Percentiles rank a stretch among this genome's conserved stretches.
These are phyloP conservation scores for Pseudogymnoascus verrucosus DNA, from an alignment of 2,329 filamentous ascomycete genomes.

Conservation along the genomic window DNA sequence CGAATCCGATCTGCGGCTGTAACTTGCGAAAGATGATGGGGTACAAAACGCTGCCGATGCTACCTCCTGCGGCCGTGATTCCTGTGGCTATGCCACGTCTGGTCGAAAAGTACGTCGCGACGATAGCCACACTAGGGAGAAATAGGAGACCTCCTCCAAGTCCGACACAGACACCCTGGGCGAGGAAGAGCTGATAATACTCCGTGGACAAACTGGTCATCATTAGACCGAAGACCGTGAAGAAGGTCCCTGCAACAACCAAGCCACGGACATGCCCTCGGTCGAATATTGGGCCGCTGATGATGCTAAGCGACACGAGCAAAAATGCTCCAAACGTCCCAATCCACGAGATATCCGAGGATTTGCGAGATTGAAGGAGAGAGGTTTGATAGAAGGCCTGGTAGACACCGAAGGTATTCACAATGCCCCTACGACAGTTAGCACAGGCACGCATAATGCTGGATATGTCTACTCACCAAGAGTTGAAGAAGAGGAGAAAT, in stretches of 20 bases:
- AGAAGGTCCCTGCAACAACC: slow-evolving; percentile 41
- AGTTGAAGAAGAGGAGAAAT: slow-evolving; percentile 36
- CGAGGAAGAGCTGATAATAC: slow-evolving; percentile 46
- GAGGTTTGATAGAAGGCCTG: slow-evolving; percentile 49
- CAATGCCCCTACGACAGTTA: slow-evolving; percentile 40
- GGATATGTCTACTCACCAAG: not conserved
- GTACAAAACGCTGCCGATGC: slow-evolving; percentile 47
- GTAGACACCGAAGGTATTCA: slow-evolving; percentile 46
- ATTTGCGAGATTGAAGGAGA: slow-evolving; percentile 40
- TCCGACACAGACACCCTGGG: slow-evolving; percentile 39
- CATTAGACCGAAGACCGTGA: slow-evolving; percentile 56
- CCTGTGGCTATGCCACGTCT: slow-evolving; percentile 41
- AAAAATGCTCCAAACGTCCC: slow-evolving; percentile 49
- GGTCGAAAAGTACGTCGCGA: slow-evolving; percentile 42
- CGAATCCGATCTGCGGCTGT: slow-evolving; percentile 43
- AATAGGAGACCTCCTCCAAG: slow-evolving; percentile 39
- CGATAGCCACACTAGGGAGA: slow-evolving; percentile 34
- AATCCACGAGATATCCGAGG: slow-evolving; percentile 54
- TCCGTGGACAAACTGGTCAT: slow-evolving; percentile 46
- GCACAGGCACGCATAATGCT: not conserved
- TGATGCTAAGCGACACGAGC: slow-evolving; percentile 44
- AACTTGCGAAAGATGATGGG: slow-evolving; percentile 53
- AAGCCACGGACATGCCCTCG: slow-evolving; percentile 52
- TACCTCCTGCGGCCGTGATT: slow-evolving; percentile 40
- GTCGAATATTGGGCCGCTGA: slow-evolving; percentile 57